Evolutionary conservation across 768 basidiomycete species (phyloP).

Genomic region (Phylloporus scabripes): DNA sequence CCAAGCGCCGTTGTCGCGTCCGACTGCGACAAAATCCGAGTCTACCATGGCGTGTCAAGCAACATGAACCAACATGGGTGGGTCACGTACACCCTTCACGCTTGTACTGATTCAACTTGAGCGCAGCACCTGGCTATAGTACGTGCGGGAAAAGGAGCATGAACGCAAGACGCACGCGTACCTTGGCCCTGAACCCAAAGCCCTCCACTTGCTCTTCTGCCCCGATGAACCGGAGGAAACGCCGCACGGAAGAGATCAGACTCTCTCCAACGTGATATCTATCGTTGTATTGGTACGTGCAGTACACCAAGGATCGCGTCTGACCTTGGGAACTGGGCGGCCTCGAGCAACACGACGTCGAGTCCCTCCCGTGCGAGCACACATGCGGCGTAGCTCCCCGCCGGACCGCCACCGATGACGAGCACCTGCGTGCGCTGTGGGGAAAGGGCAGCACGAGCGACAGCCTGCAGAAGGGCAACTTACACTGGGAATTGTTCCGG

Average conservation of each 20-base stretch:
- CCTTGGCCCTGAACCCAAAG: slow-evolving; percentile 46
- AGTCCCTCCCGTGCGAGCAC: slow-evolving; percentile 53
- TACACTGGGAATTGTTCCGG: slow-evolving; percentile 21
- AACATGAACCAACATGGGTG: background rate
- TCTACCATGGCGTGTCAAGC: slow-evolving; percentile 29
- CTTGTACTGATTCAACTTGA: slow-evolving; percentile 53
- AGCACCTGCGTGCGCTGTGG: slow-evolving; percentile 30
- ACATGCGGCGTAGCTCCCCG: slow-evolving; percentile 51
- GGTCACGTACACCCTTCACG: slow-evolving; percentile 50
- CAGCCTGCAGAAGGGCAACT: background rate
- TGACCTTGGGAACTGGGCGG: slow-evolving; percentile 51
- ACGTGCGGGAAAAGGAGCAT: background rate
- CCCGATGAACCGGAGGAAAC: slow-evolving; percentile 48
- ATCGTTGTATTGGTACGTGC: background rate
- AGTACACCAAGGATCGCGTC: background rate
- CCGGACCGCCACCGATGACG: slow-evolving; percentile 58
- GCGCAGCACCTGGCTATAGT: slow-evolving; percentile 50
- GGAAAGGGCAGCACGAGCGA: background rate
- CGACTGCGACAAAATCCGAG: slow-evolving; percentile 52
- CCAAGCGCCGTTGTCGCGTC: slow-evolving; percentile 49
- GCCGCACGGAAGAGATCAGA: slow-evolving; percentile 45
- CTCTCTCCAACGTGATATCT: slow-evolving; percentile 49
- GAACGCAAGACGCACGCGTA: slow-evolving; percentile 11
- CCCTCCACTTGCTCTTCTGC: slow-evolving; percentile 39
- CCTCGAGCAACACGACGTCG: slow-evolving; percentile 53